Percentiles rank a stretch among this genome's conserved stretches.
These are phyloP conservation scores for Turritis glabra DNA, from an alignment of 345 rosid species.

Conservation along the genomic window DNA sequence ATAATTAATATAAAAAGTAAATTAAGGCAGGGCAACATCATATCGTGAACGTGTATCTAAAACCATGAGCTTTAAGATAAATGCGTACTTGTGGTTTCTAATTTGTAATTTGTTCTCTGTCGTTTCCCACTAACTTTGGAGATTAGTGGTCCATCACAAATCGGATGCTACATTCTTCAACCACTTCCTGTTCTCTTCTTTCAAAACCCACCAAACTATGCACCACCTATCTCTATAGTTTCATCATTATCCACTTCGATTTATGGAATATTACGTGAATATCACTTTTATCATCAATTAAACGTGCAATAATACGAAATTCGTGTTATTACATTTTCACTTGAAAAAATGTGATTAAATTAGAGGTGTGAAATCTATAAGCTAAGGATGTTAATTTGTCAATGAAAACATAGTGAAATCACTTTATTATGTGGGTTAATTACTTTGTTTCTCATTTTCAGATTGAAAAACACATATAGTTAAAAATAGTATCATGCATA, in stretches of 20 bases:
- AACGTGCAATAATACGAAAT: too few relatives aligned
- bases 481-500: too few relatives aligned
- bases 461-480: background rate
- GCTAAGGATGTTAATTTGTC: background rate
- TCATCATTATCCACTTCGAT: background rate
- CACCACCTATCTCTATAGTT: too few relatives aligned
- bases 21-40: background rate
- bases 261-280: background rate
- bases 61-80: background rate
- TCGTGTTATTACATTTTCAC: too few relatives aligned
- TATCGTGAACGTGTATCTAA: background rate
- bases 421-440: too few relatives aligned
- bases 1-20: background rate
- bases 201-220: background rate
- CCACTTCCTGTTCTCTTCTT: background rate
- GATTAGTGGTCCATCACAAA: background rate
- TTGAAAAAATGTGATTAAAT: too few relatives aligned
- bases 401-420: too few relatives aligned
- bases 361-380: too few relatives aligned
- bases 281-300: background rate
- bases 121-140: constrained; percentile 9
- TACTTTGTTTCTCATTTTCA: too few relatives aligned
- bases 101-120: background rate
- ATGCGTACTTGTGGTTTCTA: background rate
- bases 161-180: background rate